Evolutionary conservation across 495 filamentous ascomycete genomes (phyloP).

Genomic region (Parachaetomium inaequale): DNA sequence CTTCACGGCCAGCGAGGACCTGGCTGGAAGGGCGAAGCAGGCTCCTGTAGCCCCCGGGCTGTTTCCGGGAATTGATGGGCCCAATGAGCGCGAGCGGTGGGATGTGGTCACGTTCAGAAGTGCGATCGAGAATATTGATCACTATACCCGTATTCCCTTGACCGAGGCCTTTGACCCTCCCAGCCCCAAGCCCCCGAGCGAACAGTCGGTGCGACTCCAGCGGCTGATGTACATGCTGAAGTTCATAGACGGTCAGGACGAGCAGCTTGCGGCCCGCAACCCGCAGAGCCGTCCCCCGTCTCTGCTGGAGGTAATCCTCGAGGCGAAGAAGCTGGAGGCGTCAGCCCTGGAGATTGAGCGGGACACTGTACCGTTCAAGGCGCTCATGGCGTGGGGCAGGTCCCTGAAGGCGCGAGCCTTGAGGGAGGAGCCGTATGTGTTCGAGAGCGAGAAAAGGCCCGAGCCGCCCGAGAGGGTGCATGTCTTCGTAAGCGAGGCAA

Average conservation of each 20-base stretch:
- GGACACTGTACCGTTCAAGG: neutral
- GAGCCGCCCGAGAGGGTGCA: neutral
- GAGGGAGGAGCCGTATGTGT: neutral
- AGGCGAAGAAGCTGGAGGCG: constrained; percentile 2
- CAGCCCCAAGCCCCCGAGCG: too few relatives aligned
- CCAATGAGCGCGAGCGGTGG: neutral
- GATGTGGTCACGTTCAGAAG: neutral
- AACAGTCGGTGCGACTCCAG: neutral
- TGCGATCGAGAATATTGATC: neutral
- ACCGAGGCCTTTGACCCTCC: too few relatives aligned
- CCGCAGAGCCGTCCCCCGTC: neutral
- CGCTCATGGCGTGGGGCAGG: neutral
- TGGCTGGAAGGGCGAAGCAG: neutral
- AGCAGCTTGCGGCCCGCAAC: neutral
- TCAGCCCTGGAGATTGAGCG: neutral
- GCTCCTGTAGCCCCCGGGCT: too few relatives aligned
- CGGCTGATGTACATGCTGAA: neutral
- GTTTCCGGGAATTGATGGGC: neutral
- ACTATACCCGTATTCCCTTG: neutral
- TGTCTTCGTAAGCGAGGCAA: neutral
- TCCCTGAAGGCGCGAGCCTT: too few relatives aligned
- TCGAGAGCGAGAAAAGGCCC: neutral
- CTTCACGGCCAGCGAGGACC: constrained; percentile 5
- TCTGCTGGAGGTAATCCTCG: neutral
- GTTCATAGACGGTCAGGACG: neutral